Base-by-base conservation (phyloP, 495 filamentous ascomycete species). In the Letharia lupina region DNA sequence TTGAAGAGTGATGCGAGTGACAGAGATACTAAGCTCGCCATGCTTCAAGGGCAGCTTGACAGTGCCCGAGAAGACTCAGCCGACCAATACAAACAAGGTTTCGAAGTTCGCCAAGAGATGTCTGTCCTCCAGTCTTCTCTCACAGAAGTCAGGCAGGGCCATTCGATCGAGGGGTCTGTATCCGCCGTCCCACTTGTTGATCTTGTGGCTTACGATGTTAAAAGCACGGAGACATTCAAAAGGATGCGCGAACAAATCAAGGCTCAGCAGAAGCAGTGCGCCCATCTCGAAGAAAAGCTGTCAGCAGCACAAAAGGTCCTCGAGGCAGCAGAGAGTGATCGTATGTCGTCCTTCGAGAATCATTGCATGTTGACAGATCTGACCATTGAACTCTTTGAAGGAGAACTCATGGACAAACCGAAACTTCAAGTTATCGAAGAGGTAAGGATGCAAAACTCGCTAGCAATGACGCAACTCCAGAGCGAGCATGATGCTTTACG, bases 361-460 rank as follows among this genome's bases (percentile, higher is more conserved):
- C 59, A 61, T 31, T 47, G 41, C 41, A 42, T 65, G 31, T 35
- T 63, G 16, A 52, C 64, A 60, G 47, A 63, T 61, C 59, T 65
- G 54, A 39, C 60, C 48, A 48, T 74, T 79, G 64, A 81, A 60
- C 41, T 58, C 62, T 45, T 63, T 35, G 63, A 65, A 82, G 82
- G 80, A 57, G 72, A 69, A 60, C 70, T 84, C 37, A 75, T 81
- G 63, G 75, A 76, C 63, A 76, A 78, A 50, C 82, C 84, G 59
- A 81, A 82, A 61, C 67, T 79, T 31, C 79, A 83, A 52, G 72
- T 81, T 15, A 70, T 83, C 40, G 75, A 75, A 42, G 78, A 78
- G 65, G 70, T 84, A 60, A 83, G 81, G 66, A 76, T 78, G 57
- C 73, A 77, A 50, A 76, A 76, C 57, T 78, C 75, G 9, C 67